phyloP scores from a whole-genome alignment of 805 yeast species.

The Kodamaea leandrae region DNA sequence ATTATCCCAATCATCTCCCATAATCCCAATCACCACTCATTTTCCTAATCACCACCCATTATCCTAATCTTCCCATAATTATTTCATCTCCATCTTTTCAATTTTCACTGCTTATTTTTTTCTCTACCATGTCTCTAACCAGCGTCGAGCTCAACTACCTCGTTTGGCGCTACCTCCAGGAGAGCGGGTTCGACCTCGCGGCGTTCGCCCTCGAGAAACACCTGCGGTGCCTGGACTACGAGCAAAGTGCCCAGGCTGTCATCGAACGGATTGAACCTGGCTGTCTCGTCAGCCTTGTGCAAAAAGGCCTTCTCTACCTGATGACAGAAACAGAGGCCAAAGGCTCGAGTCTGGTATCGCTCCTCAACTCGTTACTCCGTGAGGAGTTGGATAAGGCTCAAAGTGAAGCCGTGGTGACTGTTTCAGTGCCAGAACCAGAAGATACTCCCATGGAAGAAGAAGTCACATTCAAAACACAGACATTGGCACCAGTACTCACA shows the following conservation, averaged over 20 bases:
- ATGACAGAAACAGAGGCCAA: slow-evolving; percentile 56
- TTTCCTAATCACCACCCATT: neutral
- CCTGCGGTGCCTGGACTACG: slow-evolving; percentile 59
- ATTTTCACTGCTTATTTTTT: neutral
- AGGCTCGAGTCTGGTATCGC: slow-evolving; percentile 14
- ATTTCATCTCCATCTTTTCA: slow-evolving; percentile 4
- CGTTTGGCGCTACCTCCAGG: slow-evolving; percentile 91
- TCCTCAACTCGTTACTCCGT: slow-evolving; percentile 53
- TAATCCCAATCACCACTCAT: too few species aligned
- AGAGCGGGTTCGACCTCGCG: slow-evolving; percentile 71
- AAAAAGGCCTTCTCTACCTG: slow-evolving; percentile 79
- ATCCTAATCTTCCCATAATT: neutral
- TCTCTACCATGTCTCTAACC: slow-evolving; percentile 63
- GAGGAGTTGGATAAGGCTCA: slow-evolving; percentile 28
- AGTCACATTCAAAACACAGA: slow-evolving; percentile 25
- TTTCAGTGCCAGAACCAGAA: neutral
- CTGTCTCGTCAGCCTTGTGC: slow-evolving; percentile 74
- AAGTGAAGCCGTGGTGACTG: neutral
- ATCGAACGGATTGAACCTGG: slow-evolving; percentile 65
- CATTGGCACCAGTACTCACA: slow-evolving; percentile 35
- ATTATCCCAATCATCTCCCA: too few species aligned
- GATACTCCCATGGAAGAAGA: neutral
- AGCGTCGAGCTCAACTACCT: slow-evolving; percentile 85
- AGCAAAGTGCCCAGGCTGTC: slow-evolving; percentile 38
- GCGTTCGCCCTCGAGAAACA: slow-evolving; percentile 81